Base-by-base conservation (phyloP, 768 basidiomycete species). In the Dictyophora rubrovolvata region DNA sequence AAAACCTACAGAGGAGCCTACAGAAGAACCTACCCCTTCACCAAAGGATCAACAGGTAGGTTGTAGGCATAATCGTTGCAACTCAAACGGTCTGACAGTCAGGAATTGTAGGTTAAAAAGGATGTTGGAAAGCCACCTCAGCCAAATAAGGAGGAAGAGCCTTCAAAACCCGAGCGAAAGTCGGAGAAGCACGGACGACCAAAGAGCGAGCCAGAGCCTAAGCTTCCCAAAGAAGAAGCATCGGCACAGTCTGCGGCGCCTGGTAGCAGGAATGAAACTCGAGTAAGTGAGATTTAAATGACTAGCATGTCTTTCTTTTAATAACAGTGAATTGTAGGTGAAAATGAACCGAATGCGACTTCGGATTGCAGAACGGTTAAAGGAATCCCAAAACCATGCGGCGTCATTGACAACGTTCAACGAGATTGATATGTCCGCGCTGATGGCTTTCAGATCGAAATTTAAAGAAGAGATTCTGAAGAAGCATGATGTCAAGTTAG, bases 301-400 rank as follows among this genome's bases (percentile, higher is more conserved):
- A 2, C 22, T 11, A 35, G 34, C 6, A 36, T 20, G 42, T 12
- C 1, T 18, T 54, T 59, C 48, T n/a, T n/a, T n/a, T n/a, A n/a
- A 36, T 28, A 49, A 54, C 28, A 59, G 36, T 16, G 1, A 11
- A 18, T 54, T 48, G 28, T 66, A 92, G 89, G 86, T 98, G 68
- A 98, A 97, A 79, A 97, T 99, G 94, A 94, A 83, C 72, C 87
- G 94, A 55, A 99, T 99, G 96, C 90, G 95, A 51, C 79, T 89
- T 63, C 91, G 94, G 62, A 99, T 99, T 67, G 88, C 94, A 51
- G 92, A 94, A 74, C 93, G 95, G 55, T 83, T 99, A 70, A 99
- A 99, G 77, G 87, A 96, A 70, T 95, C 94, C 21, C 95, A 99
- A 72, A 96, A 97, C 69, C 83, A 90, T 18, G 96, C 95, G 4